Base-by-base conservation (phyloP, 2,329 filamentous ascomycete species). In the Xylaria sp. region DNA sequence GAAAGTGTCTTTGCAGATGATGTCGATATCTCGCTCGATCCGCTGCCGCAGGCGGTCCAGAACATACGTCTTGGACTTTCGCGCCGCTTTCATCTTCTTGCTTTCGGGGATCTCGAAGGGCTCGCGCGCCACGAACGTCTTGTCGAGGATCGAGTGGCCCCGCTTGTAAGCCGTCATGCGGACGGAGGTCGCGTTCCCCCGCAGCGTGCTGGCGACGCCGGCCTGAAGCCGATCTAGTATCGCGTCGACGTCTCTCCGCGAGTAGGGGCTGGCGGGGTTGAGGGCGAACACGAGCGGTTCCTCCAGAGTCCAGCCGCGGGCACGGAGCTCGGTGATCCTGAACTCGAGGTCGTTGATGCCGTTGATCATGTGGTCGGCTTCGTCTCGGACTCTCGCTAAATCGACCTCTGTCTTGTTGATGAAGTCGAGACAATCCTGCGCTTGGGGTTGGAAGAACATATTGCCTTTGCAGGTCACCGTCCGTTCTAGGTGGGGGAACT, bases 71-170 rank as follows among this genome's bases (percentile, higher is more conserved):
- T 76, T 73, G 11, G 75, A 65, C 29, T 75, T 71, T 7, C 60
- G 63, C 11, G 68, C 65, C 3, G 66, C 45, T 54, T 70, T 74
- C 16, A 61, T 52, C 43, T 72, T 72, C 42, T 62, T 65, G 19
- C 60, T 64, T 19, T 62, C 66, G 7, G 63, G 61, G 16, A 65
- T 67, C 37, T 73, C 72, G 21, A 72, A 57, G 16, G 67, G 66
- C 16, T 70, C 68, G 24, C 70, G 69, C 7, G 76, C 72, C 11
- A 76, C 70, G 7, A 81, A 67, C 4, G 74, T 75, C 59, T 79
- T 79, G 63, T 80, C 76, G n/a, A 81, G 55, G 13, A 83, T 72
- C 19, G 80, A 73, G 51, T 83, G 80, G 0, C 80, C 80, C 40
- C 80, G 75, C 63, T 83, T 83, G 59, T 79, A 72, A 6, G 77